phyloP scores from a whole-genome alignment of 495 filamentous ascomycete genomes.

The Chaetomium fimeti region DNA sequence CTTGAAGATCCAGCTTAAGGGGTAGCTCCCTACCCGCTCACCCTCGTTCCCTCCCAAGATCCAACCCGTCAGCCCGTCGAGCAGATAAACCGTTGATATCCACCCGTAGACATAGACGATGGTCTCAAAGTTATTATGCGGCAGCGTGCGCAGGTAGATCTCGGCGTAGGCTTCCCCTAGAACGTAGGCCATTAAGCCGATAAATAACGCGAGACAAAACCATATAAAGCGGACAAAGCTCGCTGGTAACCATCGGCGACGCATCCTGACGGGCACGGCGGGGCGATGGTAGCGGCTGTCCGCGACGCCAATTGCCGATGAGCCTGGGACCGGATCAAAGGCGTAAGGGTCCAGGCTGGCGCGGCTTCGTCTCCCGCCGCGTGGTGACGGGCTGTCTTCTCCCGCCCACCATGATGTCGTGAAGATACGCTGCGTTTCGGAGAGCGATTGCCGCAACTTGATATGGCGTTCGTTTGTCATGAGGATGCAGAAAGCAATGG shows the following conservation, averaged over 20 bases:
- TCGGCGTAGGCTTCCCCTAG: slow-evolving; percentile 66
- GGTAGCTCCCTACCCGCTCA: slow-evolving; percentile 61
- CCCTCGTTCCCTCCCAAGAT: slow-evolving; percentile 59
- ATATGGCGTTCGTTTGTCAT: slow-evolving; percentile 59
- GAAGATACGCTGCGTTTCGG: slow-evolving; percentile 63
- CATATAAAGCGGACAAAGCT: slow-evolving; percentile 65
- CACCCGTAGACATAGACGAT: slow-evolving; percentile 65
- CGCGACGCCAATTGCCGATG: slow-evolving; percentile 29
- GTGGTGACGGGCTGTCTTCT: slow-evolving; percentile 44
- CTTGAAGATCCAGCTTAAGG: slow-evolving; percentile 63
- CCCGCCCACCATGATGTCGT: slow-evolving; percentile 60
- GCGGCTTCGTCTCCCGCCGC: slow-evolving; percentile 37
- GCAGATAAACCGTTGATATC: slow-evolving; percentile 60
- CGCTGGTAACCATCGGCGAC: slow-evolving; percentile 54
- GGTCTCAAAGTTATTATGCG: slow-evolving; percentile 61
- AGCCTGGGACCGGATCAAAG: slow-evolving; percentile 36
- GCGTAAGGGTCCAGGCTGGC: slow-evolving; percentile 28
- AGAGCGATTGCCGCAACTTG: slow-evolving; percentile 52
- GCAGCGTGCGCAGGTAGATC: slow-evolving; percentile 62
- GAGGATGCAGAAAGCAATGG: slow-evolving; percentile 59
- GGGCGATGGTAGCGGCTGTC: slow-evolving; percentile 25
- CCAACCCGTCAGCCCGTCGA: slow-evolving; percentile 61
- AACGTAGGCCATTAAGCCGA: slow-evolving; percentile 60
- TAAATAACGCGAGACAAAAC: slow-evolving; percentile 61
- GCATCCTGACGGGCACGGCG: slow-evolving; percentile 38